These are phyloP conservation scores for Salicornia ramosissima DNA, from an alignment of 148 eudicot species.

Conservation along the genomic window DNA sequence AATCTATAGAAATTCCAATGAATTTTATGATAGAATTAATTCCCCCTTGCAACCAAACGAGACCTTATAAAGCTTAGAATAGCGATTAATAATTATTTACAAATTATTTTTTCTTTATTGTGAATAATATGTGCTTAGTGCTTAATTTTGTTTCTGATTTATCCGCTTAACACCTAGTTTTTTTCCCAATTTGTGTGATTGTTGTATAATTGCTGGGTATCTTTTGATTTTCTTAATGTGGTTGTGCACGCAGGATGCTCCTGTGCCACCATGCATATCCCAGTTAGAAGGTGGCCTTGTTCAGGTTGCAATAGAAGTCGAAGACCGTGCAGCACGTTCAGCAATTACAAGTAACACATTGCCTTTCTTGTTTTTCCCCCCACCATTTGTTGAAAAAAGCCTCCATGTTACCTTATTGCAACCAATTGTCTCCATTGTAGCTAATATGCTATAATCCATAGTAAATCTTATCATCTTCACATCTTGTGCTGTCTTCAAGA, in stretches of 20 bases:
- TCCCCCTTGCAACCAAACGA: too few species aligned
- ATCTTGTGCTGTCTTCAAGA: background rate
- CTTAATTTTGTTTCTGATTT: background rate
- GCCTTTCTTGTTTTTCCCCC: background rate
- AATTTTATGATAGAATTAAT: too few species aligned
- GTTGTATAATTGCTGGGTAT: background rate
- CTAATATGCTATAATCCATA: background rate
- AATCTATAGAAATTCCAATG: too few species aligned
- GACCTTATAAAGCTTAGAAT: too few species aligned
- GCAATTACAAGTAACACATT: slow-evolving; percentile 73
- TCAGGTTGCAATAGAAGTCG: slow-evolving; percentile 97
- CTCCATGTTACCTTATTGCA: background rate
- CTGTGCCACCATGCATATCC: slow-evolving; percentile 97
- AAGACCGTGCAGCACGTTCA: slow-evolving; percentile 95
- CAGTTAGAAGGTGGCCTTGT: slow-evolving; percentile 96
- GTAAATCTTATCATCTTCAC: too few species aligned
- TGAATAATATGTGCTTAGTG: background rate
- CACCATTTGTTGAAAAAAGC: too few species aligned
- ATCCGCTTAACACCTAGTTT: background rate
- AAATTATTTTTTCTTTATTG: too few species aligned
- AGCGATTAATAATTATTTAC: too few species aligned
- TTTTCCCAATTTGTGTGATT: background rate
- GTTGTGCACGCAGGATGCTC: slow-evolving; percentile 68
- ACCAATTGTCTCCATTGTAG: background rate
- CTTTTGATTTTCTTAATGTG: too few species aligned